A percentile compares a stretch with the other conserved stretches of the same genome.
These are phyloP conservation scores for Alloteropsis semialata DNA, from an alignment of 176 grass and related monocot species.

Conservation along the genomic window DNA sequence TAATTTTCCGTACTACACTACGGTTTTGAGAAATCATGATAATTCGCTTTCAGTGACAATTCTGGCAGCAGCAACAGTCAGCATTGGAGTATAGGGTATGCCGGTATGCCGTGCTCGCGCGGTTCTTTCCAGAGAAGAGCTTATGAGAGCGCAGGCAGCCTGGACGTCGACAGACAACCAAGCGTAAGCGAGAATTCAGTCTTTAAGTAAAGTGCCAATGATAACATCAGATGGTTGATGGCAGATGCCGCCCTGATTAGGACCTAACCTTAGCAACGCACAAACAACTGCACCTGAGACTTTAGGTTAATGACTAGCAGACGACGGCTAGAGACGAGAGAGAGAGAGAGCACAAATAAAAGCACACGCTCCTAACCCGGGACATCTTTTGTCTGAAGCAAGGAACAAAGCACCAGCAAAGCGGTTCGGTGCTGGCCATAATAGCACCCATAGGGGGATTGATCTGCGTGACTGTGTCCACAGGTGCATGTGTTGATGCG, in stretches of 20 bases:
- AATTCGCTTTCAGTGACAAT: background rate
- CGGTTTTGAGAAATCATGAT: background rate
- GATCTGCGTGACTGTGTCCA: background rate
- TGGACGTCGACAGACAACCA: constrained; percentile 4
- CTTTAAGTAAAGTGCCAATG: constrained; percentile 43
- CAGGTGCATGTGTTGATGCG: constrained; percentile 13
- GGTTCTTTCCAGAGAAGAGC: background rate
- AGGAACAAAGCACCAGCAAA: constrained; percentile 24
- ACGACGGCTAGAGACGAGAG: constrained; percentile 19
- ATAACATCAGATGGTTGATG: constrained; percentile 36
- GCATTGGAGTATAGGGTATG: background rate
- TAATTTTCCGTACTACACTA: background rate
- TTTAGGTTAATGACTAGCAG: background rate
- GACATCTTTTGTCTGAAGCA: constrained; percentile 35
- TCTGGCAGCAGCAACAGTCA: background rate
- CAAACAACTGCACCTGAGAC: background rate
- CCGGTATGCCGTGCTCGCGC: background rate
- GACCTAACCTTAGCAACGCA: constrained; percentile 12
- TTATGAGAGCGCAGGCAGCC: background rate
- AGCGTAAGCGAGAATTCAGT: constrained; percentile 12
- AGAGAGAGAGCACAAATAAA: background rate
- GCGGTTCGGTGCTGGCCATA: constrained; percentile 23
- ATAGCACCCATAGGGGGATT: constrained; percentile 12
- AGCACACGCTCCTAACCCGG: background rate
- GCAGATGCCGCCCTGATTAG: constrained; percentile 7